A percentile compares a stretch with the other conserved stretches of the same genome.
These are phyloP conservation scores for Penicillium argentinense DNA, from an alignment of 495 filamentous ascomycete species.

Conservation along the genomic window DNA sequence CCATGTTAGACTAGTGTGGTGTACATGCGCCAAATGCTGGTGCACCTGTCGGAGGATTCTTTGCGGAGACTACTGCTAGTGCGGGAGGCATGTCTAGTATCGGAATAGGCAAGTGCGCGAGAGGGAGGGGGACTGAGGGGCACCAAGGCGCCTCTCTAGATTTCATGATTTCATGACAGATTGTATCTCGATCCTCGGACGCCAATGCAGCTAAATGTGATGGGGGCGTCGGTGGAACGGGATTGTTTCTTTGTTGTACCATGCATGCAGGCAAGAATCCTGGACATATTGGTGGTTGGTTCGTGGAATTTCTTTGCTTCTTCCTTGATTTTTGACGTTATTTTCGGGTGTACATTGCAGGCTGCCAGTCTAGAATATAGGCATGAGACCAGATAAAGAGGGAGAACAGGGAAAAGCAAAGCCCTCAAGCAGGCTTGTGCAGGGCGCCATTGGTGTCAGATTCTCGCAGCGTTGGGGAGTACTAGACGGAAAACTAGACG, in stretches of 20 bases:
- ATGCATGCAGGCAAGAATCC: slow-evolving; percentile 4
- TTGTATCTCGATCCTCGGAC: too few species aligned
- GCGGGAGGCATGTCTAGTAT: too few species aligned
- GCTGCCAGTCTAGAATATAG: too few species aligned
- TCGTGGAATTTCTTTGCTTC: neutral
- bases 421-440: neutral
- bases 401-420: neutral
- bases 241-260: neutral
- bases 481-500: neutral
- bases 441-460: neutral
- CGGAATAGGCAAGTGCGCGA: too few species aligned
- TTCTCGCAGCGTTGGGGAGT: neutral
- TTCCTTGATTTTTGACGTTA: neutral
- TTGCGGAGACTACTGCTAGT: neutral
- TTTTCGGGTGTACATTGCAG: neutral
- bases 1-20: too few species aligned
- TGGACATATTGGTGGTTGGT: too few species aligned
- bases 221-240: neutral
- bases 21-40: too few species aligned
- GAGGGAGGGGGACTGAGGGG: too few species aligned
- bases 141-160: too few species aligned
- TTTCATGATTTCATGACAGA: too few species aligned
- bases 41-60: neutral
- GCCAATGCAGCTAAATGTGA: slow-evolving; percentile 12
- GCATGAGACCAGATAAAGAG: neutral